Conservation (phyloP, 306 rosid genomes). For the Cucurbita maxima region DNA sequence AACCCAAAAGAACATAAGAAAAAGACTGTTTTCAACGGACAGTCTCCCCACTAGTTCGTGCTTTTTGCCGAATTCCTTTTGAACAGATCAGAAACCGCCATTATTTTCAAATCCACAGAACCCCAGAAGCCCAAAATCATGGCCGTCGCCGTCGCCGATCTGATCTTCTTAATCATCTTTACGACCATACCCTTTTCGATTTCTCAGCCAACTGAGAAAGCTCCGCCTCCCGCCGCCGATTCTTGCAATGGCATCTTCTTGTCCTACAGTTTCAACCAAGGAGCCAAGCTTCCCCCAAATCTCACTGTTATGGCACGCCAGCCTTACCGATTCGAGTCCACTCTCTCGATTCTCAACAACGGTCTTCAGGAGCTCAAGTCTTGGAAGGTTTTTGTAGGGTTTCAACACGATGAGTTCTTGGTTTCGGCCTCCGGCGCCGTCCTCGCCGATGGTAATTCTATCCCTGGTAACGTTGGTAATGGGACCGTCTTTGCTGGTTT, state of each 20-base stretch:
- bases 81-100: too few species aligned
- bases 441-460: constrained; percentile 34
- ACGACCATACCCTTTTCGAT: constrained; percentile 11
- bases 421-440: constrained; percentile 65
- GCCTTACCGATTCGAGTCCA: constrained; percentile 67
- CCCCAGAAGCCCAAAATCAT: neutral
- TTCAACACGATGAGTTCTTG: constrained; percentile 48
- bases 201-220: constrained; percentile 17
- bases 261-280: constrained; percentile 39
- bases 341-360: constrained; percentile 58
- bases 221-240: constrained; percentile 18
- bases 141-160: constrained; percentile 12
- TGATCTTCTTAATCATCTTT: constrained; percentile 2
- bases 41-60: too few species aligned
- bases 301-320: constrained; percentile 26
- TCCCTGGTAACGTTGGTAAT: constrained; percentile 56
- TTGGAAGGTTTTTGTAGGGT: constrained; percentile 72
- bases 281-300: constrained; percentile 35
- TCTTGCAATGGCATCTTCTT: constrained; percentile 58
- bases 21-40: too few species aligned
- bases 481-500: constrained; percentile 70
- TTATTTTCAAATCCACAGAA: neutral
- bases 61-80: too few species aligned
- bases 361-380: constrained; percentile 67
- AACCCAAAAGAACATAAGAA: too few species aligned